Evolutionary conservation across 176 grass and related monocot species (phyloP), one percentile per base, ranked within the genome.

Genomic region (Triticum monococcum): DNA sequence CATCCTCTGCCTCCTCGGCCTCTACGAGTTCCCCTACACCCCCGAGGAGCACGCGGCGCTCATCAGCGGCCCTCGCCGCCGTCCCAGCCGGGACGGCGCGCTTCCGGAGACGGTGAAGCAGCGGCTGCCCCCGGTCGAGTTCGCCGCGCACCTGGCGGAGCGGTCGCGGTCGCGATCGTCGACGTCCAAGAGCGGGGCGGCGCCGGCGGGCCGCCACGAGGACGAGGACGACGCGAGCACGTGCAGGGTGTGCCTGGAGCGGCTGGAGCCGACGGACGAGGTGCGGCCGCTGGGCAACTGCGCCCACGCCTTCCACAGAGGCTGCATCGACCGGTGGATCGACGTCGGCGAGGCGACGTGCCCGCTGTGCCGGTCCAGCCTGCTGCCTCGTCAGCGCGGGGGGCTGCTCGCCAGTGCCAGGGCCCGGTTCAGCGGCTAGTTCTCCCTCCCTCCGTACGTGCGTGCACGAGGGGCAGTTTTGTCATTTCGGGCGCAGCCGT

Each of bases 241-340:
- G 22, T 97, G 95, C 85, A 88, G 79, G 50, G 85, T 97, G 60
- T 97, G 92, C 85, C 88, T 97, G 90, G 89, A 94, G 89, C 73
- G 12, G n/a, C 74, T 97, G 87, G 82, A 95, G 74, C 69, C 12
- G 68, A 79, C 14, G 68, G 91, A 91, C 68, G 67, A 91, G 85
- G 89, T 95, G 31, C 82, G 95, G 73, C 78, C 74, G 82, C 92
- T 97, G 26, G 91, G 89, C 22, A 97, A 93, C 88, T 97, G 95
- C 40, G 3, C 50, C 22, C 95, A 97, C 75, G 91, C 88, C 18
- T 97, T 93, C 82, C 92, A 97, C 84, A 83, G 33, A 50, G 84
- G 12, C 52, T 97, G 92, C 89, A 89, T 97, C 84, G 95, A 97
- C 88, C 85, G 79, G 2, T 97, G 95, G 95, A 92, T 97, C 67